Percentiles rank a stretch among this genome's conserved stretches.
These are phyloP conservation scores for Trichoderma endophyticum DNA, from an alignment of 2,329 filamentous ascomycete genomes.

Conservation along the genomic window DNA sequence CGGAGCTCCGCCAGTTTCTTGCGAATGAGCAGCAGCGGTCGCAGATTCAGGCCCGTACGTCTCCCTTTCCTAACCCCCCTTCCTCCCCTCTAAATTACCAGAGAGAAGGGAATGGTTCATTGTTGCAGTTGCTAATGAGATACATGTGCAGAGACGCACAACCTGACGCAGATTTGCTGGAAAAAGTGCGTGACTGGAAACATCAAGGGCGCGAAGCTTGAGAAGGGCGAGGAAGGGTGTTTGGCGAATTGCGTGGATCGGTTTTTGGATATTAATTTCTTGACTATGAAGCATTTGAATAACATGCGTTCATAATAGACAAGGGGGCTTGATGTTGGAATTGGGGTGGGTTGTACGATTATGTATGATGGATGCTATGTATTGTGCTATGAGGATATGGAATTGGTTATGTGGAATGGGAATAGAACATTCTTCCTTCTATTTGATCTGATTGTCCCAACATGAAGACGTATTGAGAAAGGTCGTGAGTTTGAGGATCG, in stretches of 20 bases:
- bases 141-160: slow-evolving; percentile 48
- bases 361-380: not conserved
- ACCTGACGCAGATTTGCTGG: slow-evolving; percentile 76
- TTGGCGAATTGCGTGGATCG: slow-evolving; percentile 90
- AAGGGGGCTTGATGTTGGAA: not conserved
- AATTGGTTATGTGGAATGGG: not conserved
- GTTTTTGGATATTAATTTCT: slow-evolving; percentile 83
- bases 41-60: slow-evolving; percentile 59
- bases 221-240: slow-evolving; percentile 76
- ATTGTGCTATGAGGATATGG: not conserved
- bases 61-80: slow-evolving; percentile 16
- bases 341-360: not conserved
- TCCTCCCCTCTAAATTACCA: not conserved
- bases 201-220: slow-evolving; percentile 70
- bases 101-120: not conserved
- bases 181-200: slow-evolving; percentile 82
- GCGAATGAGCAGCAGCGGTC: slow-evolving; percentile 82
- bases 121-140: not conserved
- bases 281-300: slow-evolving; percentile 83
- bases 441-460: not conserved
- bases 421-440: not conserved
- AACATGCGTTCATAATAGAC: slow-evolving; percentile 41
- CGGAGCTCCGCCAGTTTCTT: slow-evolving; percentile 83
- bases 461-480: not conserved
- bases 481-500: not conserved